Percentiles rank a stretch among this genome's conserved stretches.
These are phyloP conservation scores for Populus tremula DNA, from an alignment of 345 rosid species.

Conservation along the genomic window DNA sequence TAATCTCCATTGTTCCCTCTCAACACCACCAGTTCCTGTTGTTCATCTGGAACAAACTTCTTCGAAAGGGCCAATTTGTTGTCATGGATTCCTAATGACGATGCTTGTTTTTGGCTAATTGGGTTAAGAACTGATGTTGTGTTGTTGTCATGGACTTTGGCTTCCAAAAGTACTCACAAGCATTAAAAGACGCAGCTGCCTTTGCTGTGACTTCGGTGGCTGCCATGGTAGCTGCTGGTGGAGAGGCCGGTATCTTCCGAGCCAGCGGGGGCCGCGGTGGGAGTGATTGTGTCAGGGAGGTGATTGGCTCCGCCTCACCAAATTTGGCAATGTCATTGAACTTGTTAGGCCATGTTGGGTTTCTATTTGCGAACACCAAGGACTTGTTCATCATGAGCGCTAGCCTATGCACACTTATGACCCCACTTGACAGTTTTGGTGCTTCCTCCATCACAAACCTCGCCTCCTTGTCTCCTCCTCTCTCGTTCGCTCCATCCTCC, in stretches of 20 bases:
- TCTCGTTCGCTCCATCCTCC: conserved; percentile 6
- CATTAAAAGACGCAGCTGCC: conserved; percentile 42
- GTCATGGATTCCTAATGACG: conserved; percentile 2
- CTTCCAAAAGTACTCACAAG: conserved; percentile 72
- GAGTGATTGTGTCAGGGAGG: conserved; percentile 51
- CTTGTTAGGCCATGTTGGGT: conserved; percentile 48
- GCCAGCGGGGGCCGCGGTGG: conserved; percentile 51
- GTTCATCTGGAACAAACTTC: conserved; percentile 20
- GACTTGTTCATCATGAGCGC: conserved; percentile 53
- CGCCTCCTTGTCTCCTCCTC: conserved; percentile 9
- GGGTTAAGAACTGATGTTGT: neutral
- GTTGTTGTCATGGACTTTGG: conserved; percentile 26
- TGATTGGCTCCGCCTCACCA: conserved; percentile 18
- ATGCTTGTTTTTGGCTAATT: conserved; percentile 13
- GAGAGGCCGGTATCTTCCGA: conserved; percentile 30
- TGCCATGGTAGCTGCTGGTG: conserved; percentile 19
- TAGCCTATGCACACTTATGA: conserved; percentile 49
- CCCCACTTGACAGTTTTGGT: conserved; percentile 39
- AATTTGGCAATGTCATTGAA: conserved; percentile 27
- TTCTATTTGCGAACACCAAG: conserved; percentile 39
- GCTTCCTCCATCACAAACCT: conserved; percentile 26
- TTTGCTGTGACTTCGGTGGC: conserved; percentile 19
- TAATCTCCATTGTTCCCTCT: conserved; percentile 33
- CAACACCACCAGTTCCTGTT: conserved; percentile 20
- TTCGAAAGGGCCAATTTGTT: conserved; percentile 19